These are phyloP conservation scores for Ambrosiella beaveri DNA, from an alignment of 2,329 filamentous ascomycete species.

Conservation along the genomic window DNA sequence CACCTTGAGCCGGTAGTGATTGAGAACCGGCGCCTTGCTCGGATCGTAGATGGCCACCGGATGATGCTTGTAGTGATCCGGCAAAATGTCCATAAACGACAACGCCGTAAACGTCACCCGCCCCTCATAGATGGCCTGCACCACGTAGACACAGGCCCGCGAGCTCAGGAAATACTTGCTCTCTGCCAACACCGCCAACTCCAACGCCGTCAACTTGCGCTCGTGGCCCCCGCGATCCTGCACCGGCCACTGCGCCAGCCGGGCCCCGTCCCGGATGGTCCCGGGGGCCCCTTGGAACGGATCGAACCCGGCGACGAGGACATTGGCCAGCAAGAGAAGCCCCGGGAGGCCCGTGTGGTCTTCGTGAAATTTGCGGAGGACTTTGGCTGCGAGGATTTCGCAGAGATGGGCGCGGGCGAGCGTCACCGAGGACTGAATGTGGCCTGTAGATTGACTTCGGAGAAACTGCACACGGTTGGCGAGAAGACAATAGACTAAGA, in stretches of 20 bases:
- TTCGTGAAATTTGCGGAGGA: constrained; percentile 51
- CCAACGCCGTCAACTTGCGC: constrained; percentile 48
- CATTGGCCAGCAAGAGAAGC: constrained; percentile 46
- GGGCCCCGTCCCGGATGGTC: constrained; percentile 30
- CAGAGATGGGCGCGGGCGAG: constrained; percentile 50
- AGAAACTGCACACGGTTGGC: constrained; percentile 56
- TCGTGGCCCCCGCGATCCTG: constrained; percentile 23
- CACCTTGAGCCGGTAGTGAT: constrained; percentile 56
- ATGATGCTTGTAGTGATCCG: constrained; percentile 55
- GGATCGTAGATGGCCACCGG: constrained; percentile 55
- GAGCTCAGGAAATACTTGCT: constrained; percentile 50
- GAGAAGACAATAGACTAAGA: constrained; percentile 48
- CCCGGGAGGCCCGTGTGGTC: constrained; percentile 45
- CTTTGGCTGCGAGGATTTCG: constrained; percentile 48
- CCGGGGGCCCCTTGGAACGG: constrained; percentile 12
- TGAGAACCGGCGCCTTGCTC: constrained; percentile 44
- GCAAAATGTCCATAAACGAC: constrained; percentile 54
- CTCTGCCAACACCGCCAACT: constrained; percentile 55
- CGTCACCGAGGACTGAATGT: constrained; percentile 53
- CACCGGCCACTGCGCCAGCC: constrained; percentile 24
- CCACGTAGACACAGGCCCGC: constrained; percentile 50
- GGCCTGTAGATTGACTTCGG: constrained; percentile 41
- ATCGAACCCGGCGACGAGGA: constrained; percentile 19
- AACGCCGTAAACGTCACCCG: constrained; percentile 53
- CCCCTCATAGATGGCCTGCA: constrained; percentile 52